phyloP scores from a whole-genome alignment of 768 basidiomycete species.

The Mycena crocata region DNA sequence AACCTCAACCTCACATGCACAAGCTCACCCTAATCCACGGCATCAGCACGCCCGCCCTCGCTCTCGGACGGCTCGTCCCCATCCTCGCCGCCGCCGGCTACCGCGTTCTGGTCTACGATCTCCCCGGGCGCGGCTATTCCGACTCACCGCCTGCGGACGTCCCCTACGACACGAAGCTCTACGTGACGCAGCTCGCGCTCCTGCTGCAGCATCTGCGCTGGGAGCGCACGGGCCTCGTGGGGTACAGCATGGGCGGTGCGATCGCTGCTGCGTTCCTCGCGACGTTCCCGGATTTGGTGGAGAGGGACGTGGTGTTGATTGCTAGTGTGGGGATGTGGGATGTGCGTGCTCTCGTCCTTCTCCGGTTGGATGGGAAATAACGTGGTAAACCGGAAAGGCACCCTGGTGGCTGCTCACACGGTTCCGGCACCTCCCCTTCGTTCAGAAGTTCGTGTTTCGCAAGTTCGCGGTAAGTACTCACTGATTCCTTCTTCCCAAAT shows the following conservation, averaged over 20 bases:
- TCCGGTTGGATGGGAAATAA: too few species aligned
- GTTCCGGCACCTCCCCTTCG: too few species aligned
- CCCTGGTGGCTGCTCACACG: too few species aligned
- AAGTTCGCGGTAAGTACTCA: too few species aligned
- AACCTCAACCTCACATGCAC: not conserved
- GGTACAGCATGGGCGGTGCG: slow-evolving; percentile 62
- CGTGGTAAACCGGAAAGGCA: too few species aligned
- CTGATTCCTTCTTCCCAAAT: too few species aligned
- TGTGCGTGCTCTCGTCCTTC: not conserved
- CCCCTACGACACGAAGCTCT: slow-evolving; percentile 48
- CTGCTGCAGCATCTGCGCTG: slow-evolving; percentile 64
- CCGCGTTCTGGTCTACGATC: slow-evolving; percentile 63
- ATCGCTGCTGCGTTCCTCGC: slow-evolving; percentile 61
- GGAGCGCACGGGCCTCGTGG: slow-evolving; percentile 54
- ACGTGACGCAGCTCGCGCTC: slow-evolving; percentile 64
- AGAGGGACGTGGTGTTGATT: slow-evolving; percentile 56
- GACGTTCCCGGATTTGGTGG: slow-evolving; percentile 60
- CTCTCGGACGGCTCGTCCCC: too few species aligned
- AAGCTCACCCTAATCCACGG: slow-evolving; percentile 66
- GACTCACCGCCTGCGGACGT: slow-evolving; percentile 60
- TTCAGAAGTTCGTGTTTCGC: too few species aligned
- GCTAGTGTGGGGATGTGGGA: slow-evolving; percentile 52
- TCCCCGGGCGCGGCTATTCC: slow-evolving; percentile 67
- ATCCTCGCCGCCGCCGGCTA: slow-evolving; percentile 55
- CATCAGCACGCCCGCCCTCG: slow-evolving; percentile 60